Base-by-base conservation (phyloP, 1,139 yeast species). In the Debaryomycetaceae sp. region DNA sequence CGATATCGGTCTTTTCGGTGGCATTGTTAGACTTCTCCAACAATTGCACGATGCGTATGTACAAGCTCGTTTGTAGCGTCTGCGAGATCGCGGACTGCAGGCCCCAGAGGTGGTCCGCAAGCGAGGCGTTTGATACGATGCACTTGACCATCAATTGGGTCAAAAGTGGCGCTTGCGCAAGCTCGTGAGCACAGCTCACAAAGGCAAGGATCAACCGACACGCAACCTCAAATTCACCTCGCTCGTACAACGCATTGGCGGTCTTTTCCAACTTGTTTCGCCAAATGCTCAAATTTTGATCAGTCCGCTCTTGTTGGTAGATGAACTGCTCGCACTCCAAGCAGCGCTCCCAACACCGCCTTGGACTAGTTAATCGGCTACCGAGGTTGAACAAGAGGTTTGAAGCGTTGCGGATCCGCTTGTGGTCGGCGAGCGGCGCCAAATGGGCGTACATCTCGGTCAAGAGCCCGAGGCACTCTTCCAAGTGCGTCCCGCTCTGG, bases 361-460 rank as follows among this genome's bases (percentile, higher is more conserved):
- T 14, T n/a, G 30, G 16, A 3, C 15, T 10, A 24, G 18, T n/a
- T n/a, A n/a, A 19, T 19, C 11, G 27, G 14, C 32, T 42, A 5
- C 56, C 49, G 16, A 46, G 30, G 26, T 44, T 51, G 34, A 34
- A 53, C 18, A 47, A 37, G 4, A 59, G 30, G 36, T 54, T 52
- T 4, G 64, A 52, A 4, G 59, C 29, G 36, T 58, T 58, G 32
- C 57, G 44, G 7, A 61, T 45, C 29, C 68, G 18, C 17, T 25
- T 30, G 7, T 13, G 6, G 17, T 19, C 7, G 5, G 23, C 23
- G 24, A 20, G 17, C 10, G 4, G 5, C 8, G n/a, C 7, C n/a
- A n/a, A n/a, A n/a, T n/a, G n/a, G n/a, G n/a, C n/a, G n/a, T n/a
- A n/a, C n/a, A n/a, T n/a, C n/a, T n/a, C n/a, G n/a, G n/a, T n/a